Evolutionary conservation across 306 rosid species (phyloP).

Genomic region (Begonia loranthoides): DNA sequence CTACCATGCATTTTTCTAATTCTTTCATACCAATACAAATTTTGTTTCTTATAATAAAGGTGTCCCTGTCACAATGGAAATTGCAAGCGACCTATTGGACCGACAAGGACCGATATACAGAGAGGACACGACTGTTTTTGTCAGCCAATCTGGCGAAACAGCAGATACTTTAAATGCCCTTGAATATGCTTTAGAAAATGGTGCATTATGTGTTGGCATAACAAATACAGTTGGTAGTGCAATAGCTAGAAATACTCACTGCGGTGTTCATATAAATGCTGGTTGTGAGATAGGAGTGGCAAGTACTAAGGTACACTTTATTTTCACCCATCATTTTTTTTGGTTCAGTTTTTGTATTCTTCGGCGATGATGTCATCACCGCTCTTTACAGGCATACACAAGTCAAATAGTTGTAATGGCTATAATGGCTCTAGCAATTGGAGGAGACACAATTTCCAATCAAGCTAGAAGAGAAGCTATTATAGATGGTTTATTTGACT

Average conservation of each 20-base stretch:
- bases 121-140: constrained; percentile 95
- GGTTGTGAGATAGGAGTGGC: constrained; percentile 99
- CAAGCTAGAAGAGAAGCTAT: constrained; percentile 78
- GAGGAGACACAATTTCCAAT: constrained; percentile 80
- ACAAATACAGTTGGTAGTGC: constrained; percentile 94
- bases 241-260: constrained; percentile 87
- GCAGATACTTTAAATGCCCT: constrained; percentile 86
- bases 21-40: background rate
- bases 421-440: constrained; percentile 89
- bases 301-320: constrained; percentile 78
- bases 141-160: constrained; percentile 98
- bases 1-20: too few species aligned
- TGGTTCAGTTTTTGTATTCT: constrained; percentile 6
- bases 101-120: constrained; percentile 90
- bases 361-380: background rate
- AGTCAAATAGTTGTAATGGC: constrained; percentile 99
- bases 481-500: constrained; percentile 72
- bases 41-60: constrained; percentile 34
- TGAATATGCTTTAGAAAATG: constrained; percentile 88
- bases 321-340: constrained; percentile 10
- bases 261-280: constrained; percentile 97
- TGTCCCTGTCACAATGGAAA: constrained; percentile 94
- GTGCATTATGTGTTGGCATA: constrained; percentile 93
- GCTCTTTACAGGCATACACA: constrained; percentile 66
- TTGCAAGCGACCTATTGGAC: constrained; percentile 96